A percentile compares a stretch with the other conserved stretches of the same genome.
Conservation (phyloP, 805 yeast species). For the Saccharomycopsis vini region DNA sequence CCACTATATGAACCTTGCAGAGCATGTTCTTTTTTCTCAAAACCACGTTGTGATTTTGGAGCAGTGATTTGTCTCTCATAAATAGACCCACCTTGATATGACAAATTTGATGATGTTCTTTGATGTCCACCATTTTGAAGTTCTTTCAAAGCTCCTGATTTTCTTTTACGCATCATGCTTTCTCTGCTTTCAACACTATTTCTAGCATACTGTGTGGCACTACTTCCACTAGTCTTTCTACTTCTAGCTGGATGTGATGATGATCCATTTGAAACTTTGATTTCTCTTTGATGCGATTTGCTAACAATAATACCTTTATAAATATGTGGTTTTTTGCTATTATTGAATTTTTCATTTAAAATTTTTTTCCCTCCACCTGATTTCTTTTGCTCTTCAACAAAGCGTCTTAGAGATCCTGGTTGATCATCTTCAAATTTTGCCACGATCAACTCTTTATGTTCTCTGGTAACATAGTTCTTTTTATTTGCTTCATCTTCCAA, state of each 20-base stretch:
- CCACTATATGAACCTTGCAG: constrained; percentile 14
- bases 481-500: constrained; percentile 1
- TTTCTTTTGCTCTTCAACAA: not conserved
- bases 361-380: not conserved
- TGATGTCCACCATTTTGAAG: not conserved
- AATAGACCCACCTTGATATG: constrained; percentile 7
- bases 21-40: constrained; percentile 11
- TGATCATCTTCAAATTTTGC: constrained; percentile 10
- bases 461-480: constrained; percentile 7
- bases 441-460: constrained; percentile 14
- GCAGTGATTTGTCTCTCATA: constrained; percentile 16
- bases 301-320: constrained; percentile 12
- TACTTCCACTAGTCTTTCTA: constrained; percentile 15
- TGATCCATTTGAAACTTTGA: constrained; percentile 6
- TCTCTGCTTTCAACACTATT: constrained; percentile 5
- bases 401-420: not conserved
- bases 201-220: constrained; percentile 5
- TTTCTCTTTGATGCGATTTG: constrained; percentile 12
- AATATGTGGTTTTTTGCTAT: constrained; percentile 17
- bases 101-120: constrained; percentile 1
- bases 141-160: constrained; percentile 11
- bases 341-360: constrained; percentile 13
- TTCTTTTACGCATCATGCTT: constrained; percentile 9
- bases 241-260: not conserved
- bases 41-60: constrained; percentile 12